Evolutionary conservation across 768 basidiomycete species (phyloP).

Genomic region (Tulasnella sp.): DNA sequence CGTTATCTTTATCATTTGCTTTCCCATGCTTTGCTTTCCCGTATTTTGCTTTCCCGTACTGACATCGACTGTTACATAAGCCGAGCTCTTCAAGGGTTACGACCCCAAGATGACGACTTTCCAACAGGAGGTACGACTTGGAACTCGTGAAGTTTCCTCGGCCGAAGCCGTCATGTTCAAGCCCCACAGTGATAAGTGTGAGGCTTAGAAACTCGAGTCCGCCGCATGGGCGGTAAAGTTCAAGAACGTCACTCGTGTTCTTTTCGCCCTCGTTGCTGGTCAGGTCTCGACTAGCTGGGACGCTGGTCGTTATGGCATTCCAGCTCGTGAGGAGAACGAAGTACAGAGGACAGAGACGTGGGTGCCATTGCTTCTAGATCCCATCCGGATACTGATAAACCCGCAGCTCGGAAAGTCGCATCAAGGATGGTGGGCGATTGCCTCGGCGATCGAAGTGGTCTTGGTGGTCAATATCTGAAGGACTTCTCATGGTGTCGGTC

Average conservation of each 20-base stretch:
- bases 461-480: no score
- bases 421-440: no score
- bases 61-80: constrained; percentile 44
- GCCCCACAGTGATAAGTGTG: constrained; percentile 90
- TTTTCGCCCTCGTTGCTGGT: constrained; percentile 85
- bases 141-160: constrained; percentile 86
- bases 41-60: background rate
- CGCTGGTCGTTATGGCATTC: constrained; percentile 92
- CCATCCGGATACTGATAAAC: no score
- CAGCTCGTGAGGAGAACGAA: no score
- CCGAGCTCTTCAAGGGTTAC: constrained; percentile 95
- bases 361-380: no score
- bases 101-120: constrained; percentile 96
- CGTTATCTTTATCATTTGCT: constrained; percentile 25
- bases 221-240: constrained; percentile 98
- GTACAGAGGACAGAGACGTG: no score
- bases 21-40: no score
- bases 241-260: constrained; percentile 92
- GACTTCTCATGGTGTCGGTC: no score
- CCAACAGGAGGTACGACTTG: constrained; percentile 94
- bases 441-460: no score
- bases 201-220: constrained; percentile 82
- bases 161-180: constrained; percentile 92
- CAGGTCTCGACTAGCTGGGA: constrained; percentile 98
- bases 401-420: no score